Conservation (phyloP, 331 rosid genomes). For the Pyracantha coccinea region DNA sequence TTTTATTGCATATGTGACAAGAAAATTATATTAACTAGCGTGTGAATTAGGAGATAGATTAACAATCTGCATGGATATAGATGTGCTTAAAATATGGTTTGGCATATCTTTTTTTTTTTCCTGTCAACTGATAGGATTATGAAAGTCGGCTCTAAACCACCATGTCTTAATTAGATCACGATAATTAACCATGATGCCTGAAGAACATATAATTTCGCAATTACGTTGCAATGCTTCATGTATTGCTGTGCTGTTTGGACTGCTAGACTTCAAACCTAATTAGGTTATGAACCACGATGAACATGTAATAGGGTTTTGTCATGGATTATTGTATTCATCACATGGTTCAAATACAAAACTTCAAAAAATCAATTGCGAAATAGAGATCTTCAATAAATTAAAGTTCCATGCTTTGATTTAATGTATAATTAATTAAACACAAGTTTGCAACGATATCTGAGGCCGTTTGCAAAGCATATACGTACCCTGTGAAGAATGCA, state of each 20-base stretch:
- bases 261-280: background rate
- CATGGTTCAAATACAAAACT: background rate
- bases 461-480: background rate
- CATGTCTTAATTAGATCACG: background rate
- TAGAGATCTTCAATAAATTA: background rate
- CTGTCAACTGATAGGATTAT: background rate
- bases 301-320: background rate
- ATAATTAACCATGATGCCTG: background rate
- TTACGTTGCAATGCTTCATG: background rate
- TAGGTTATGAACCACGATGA: background rate
- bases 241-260: background rate
- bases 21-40: background rate
- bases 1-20: background rate
- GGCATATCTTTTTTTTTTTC: background rate
- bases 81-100: background rate
- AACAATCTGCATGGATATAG: conserved; percentile 3
- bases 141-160: background rate
- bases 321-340: background rate
- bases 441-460: background rate
- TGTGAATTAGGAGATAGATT: background rate
- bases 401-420: background rate
- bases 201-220: background rate
- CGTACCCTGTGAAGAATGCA: background rate
- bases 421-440: background rate
- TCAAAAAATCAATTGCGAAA: background rate